Evolutionary conservation across 805 yeast species (phyloP).

Genomic region (Pichia nakasei): DNA sequence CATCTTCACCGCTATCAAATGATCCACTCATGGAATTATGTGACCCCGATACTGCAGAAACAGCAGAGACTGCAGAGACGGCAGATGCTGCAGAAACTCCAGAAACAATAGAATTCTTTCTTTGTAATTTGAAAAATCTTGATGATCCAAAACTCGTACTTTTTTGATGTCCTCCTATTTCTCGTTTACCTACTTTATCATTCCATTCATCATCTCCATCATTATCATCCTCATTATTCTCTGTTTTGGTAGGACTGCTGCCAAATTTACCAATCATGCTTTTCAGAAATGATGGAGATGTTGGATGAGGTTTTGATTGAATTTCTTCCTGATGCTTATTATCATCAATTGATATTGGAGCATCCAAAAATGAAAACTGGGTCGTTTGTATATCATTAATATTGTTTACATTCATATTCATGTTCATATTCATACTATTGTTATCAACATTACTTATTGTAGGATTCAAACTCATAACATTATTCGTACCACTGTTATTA

Average conservation of each 20-base stretch:
- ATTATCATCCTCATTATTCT: neutral
- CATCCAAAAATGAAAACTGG: constrained; percentile 4
- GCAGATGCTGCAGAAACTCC: neutral
- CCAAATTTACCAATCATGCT: constrained; percentile 31
- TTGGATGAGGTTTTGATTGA: constrained; percentile 9
- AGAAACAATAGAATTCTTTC: constrained; percentile 7
- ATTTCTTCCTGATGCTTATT: neutral
- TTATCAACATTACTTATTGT: too few species aligned
- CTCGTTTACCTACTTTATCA: neutral
- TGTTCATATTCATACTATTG: neutral
- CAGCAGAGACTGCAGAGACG: too few species aligned
- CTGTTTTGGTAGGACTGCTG: constrained; percentile 24
- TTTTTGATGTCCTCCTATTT: neutral
- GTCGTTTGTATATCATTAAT: neutral
- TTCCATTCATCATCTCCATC: neutral
- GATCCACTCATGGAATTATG: neutral
- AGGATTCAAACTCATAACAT: too few species aligned
- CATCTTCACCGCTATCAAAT: constrained; percentile 3
- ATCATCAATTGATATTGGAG: constrained; percentile 8
- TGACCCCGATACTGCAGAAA: neutral
- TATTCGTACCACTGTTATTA: too few species aligned
- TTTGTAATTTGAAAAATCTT: constrained; percentile 22
- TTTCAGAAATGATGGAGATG: constrained; percentile 32
- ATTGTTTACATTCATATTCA: too few species aligned
- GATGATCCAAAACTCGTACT: constrained; percentile 16